phyloP scores from a whole-genome alignment of 75 land plant species.

The Pinus tabuliformis region DNA sequence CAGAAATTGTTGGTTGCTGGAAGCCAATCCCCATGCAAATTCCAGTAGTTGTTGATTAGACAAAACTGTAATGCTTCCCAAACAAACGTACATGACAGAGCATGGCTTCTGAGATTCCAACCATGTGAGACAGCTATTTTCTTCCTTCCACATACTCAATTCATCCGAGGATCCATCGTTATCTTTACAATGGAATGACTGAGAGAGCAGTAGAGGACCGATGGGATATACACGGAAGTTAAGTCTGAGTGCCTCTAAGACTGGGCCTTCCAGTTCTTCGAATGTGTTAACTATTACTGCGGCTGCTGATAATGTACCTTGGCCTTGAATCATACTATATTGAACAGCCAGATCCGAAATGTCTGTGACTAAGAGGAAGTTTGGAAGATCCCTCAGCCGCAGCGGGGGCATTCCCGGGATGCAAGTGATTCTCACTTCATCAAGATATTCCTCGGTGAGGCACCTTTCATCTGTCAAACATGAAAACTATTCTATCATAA shows the following conservation, averaged over 20 bases:
- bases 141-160: neutral
- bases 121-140: slow-evolving; percentile 27
- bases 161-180: slow-evolving; percentile 6
- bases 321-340: neutral
- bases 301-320: neutral
- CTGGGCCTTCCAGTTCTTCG: slow-evolving; percentile 17
- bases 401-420: slow-evolving; percentile 36
- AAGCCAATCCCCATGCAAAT: slow-evolving; percentile 2
- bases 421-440: slow-evolving; percentile 27
- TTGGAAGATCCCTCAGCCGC: slow-evolving; percentile 39
- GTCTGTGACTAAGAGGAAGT: slow-evolving; percentile 24
- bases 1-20: slow-evolving; percentile 15
- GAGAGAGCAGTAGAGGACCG: slow-evolving; percentile 11
- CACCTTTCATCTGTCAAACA: slow-evolving; percentile 30
- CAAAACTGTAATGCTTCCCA: slow-evolving; percentile 23
- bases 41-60: slow-evolving; percentile 5
- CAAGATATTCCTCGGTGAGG: neutral
- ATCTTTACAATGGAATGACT: neutral
- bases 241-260: slow-evolving; percentile 1
- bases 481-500: too few relatives aligned
- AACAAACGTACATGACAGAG: slow-evolving; percentile 37
- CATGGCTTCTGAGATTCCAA: slow-evolving; percentile 22
- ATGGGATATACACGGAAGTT: neutral
- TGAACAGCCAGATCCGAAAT: neutral
- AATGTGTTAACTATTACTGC: slow-evolving; percentile 11